These are phyloP conservation scores for Microsporum audouinii DNA, from an alignment of 2,329 filamentous ascomycete species.

Conservation along the genomic window DNA sequence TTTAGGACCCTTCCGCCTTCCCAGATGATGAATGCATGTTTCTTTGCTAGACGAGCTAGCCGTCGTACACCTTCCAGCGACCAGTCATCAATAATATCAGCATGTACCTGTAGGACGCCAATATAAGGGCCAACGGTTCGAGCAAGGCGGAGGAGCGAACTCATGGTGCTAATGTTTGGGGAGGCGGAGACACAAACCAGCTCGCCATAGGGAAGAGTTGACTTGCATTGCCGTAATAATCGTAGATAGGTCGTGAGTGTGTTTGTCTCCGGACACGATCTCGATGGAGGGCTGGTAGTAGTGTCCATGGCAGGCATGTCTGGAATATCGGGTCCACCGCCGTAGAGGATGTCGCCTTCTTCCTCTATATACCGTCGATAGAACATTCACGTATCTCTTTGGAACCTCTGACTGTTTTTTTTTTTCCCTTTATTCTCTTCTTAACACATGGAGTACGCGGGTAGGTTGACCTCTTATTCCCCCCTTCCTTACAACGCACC, in stretches of 20 bases:
- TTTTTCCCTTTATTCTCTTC: background rate
- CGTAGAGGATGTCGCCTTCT: background rate
- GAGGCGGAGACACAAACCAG: constrained; percentile 40
- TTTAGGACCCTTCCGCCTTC: constrained; percentile 32
- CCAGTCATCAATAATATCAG: constrained; percentile 52
- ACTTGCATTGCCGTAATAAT: constrained; percentile 24
- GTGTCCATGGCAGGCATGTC: background rate
- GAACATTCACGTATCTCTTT: background rate
- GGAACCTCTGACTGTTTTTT: background rate
- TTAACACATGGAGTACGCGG: background rate
- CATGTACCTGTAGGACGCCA: constrained; percentile 50
- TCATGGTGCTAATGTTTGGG: constrained; percentile 46
- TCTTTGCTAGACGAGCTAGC: constrained; percentile 26
- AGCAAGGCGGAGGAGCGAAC: constrained; percentile 44
- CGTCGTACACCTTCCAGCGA: constrained; percentile 42
- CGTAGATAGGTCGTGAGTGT: constrained; percentile 30
- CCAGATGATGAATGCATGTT: constrained; percentile 31
- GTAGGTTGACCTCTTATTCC: background rate
- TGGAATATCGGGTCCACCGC: background rate
- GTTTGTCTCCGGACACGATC: constrained; percentile 15
- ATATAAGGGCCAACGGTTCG: constrained; percentile 50
- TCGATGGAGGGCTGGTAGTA: background rate
- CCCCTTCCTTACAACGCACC: background rate
- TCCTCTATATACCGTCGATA: constrained; percentile 2
- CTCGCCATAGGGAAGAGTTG: constrained; percentile 28